A percentile compares a stretch with the other conserved stretches of the same genome.
These are phyloP conservation scores for Trichophyton mentagrophytes DNA, from an alignment of 2,329 filamentous ascomycete species.

Conservation along the genomic window DNA sequence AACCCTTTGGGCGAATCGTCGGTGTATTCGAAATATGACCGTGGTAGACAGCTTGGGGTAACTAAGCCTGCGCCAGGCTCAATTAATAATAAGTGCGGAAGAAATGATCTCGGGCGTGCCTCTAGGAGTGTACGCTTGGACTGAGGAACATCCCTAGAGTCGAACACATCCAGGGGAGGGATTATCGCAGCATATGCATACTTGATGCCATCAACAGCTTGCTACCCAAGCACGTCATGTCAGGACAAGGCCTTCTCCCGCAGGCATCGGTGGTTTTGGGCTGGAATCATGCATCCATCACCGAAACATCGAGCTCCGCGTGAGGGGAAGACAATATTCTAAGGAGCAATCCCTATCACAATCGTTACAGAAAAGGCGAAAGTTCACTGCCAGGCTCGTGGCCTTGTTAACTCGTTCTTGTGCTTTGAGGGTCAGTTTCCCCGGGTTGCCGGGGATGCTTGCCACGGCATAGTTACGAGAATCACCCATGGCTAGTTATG, in stretches of 20 bases:
- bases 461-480: background rate
- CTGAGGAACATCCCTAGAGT: background rate
- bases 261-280: background rate
- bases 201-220: background rate
- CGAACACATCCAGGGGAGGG: background rate
- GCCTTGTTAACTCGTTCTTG: background rate
- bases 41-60: background rate
- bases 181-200: background rate
- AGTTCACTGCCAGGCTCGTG: background rate
- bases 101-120: background rate
- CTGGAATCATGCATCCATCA: background rate
- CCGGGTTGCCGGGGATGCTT: background rate
- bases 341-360: background rate
- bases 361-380: background rate
- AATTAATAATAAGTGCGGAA: background rate
- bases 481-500: background rate
- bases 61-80: background rate
- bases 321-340: background rate
- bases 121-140: background rate
- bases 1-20: background rate
- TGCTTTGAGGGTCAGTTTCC: background rate
- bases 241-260: background rate
- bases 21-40: background rate
- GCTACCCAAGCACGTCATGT: background rate
- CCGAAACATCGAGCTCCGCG: background rate